These are phyloP conservation scores for Epichloe amarillans DNA, from an alignment of 2,329 filamentous ascomycete genomes.

Conservation along the genomic window DNA sequence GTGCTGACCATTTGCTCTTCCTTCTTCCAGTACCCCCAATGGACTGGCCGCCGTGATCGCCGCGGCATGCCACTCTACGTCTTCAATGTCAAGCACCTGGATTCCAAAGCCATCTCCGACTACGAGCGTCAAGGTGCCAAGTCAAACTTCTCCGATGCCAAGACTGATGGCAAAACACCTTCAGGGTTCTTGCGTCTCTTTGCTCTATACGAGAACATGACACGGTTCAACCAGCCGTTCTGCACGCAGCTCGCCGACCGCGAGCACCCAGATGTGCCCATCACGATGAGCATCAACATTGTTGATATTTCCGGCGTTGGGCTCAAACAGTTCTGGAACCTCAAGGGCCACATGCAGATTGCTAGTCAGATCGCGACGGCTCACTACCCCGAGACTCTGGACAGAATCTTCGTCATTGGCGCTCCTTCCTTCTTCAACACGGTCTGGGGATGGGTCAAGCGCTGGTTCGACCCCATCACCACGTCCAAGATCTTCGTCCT, in stretches of 20 bases:
- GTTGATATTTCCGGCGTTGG: conserved; percentile 84
- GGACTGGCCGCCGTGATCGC: conserved; percentile 80
- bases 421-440: conserved; percentile 85
- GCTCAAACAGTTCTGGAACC: conserved; percentile 88
- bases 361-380: conserved; percentile 79
- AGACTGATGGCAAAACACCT: conserved; percentile 52
- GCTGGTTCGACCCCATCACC: conserved; percentile 89
- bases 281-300: conserved; percentile 87
- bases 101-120: conserved; percentile 64
- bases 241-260: conserved; percentile 64
- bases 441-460: conserved; percentile 89
- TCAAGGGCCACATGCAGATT: conserved; percentile 88
- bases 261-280: conserved; percentile 64
- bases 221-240: conserved; percentile 73
- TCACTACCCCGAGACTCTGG: conserved; percentile 88
- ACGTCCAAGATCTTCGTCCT: conserved; percentile 95
- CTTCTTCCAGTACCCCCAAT: conserved; percentile 66
- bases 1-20: not conserved
- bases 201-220: conserved; percentile 86
- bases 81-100: conserved; percentile 73
- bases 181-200: conserved; percentile 75
- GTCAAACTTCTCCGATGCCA: conserved; percentile 44
- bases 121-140: conserved; percentile 58
- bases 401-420: conserved; percentile 57
- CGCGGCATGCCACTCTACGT: conserved; percentile 88